Conservation (phyloP, 805 yeast species). For the Candida andamanensis region DNA sequence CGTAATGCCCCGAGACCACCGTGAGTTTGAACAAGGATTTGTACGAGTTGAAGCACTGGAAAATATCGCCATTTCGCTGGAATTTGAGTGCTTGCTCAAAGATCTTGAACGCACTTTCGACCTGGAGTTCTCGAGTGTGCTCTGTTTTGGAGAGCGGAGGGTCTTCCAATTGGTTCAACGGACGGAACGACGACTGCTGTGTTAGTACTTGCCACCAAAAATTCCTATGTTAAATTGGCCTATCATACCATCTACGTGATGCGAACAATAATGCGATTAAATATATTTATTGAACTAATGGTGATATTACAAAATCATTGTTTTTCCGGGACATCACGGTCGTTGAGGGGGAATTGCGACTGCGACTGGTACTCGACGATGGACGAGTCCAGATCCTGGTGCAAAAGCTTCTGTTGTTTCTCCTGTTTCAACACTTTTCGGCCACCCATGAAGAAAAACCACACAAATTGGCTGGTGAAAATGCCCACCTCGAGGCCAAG, state of each 20-base stretch:
- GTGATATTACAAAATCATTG: too few species aligned
- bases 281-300: too few species aligned
- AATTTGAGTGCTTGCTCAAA: slow-evolving; percentile 65
- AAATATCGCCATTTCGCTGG: slow-evolving; percentile 49
- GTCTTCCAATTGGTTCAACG: slow-evolving; percentile 74
- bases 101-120: slow-evolving; percentile 75
- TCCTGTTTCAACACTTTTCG: slow-evolving; percentile 21
- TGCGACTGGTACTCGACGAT: too few species aligned
- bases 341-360: too few species aligned
- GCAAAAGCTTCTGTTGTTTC: slow-evolving; percentile 14
- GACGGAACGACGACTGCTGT: slow-evolving; percentile 55
- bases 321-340: too few species aligned
- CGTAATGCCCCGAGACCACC: slow-evolving; percentile 47
- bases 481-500: slow-evolving; percentile 76
- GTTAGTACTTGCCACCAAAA: too few species aligned
- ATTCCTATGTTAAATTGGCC: too few species aligned
- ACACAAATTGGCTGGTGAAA: slow-evolving; percentile 59
- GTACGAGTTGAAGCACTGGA: slow-evolving; percentile 51
- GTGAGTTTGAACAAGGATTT: slow-evolving; percentile 62
- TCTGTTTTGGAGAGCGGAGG: slow-evolving; percentile 67
- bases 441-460: slow-evolving; percentile 47
- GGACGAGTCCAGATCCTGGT: too few species aligned
- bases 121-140: slow-evolving; percentile 86
- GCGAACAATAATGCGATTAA: too few species aligned
- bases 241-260: too few species aligned